Base-by-base conservation (phyloP, 169 alveolate species). In the Eimeria tenella region DNA sequence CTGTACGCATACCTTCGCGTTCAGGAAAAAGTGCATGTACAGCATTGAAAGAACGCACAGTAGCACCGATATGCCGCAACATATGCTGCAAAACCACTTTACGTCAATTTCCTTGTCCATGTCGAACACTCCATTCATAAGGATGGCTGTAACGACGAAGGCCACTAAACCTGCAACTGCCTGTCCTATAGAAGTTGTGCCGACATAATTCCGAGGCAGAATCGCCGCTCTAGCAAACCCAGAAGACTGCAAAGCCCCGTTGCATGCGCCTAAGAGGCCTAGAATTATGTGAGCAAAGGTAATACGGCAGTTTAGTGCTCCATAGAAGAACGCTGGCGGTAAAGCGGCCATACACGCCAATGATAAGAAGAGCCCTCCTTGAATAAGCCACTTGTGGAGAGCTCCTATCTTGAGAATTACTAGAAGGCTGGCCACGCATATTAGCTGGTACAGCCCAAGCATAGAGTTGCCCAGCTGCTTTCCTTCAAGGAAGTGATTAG, bases 221-320 rank as follows among this genome's bases (percentile, higher is more conserved):
- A 84, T 84, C 10, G 91, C 75, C 15, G 91, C 91, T 55, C 79
- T 58, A n/a, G 91, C 91, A 49, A 84, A 84, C 19, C 91, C 91
- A 84, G 79, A 53, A 31, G 91, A 9, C 60, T 84, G 91, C 50
- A 84, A 25, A 25, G 70, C 58, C 25, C 65, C 91, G 81, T 84
- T 84, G 21, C 91, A 84, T 11, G 79, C 79, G 31, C 91, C 91
- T 10, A 84, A 49, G 49, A 84, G 70, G 17, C 63, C 63, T 13
- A 84, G 91, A 19, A 84, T 84, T 17, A 84, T 84, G 55, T 84
- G 91, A 52, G 62, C 23, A 9, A 84, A n/a, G 21, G 23, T 62
- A 6, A 84, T 42, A 23, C 91, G 91, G 91, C 73, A 84, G 91
- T 75, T 23, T 25, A 84, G 15, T 49, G 73, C 15, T 9, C 91